phyloP scores from a whole-genome alignment of 768 basidiomycete genomes.

The Clavaria fumosa region DNA sequence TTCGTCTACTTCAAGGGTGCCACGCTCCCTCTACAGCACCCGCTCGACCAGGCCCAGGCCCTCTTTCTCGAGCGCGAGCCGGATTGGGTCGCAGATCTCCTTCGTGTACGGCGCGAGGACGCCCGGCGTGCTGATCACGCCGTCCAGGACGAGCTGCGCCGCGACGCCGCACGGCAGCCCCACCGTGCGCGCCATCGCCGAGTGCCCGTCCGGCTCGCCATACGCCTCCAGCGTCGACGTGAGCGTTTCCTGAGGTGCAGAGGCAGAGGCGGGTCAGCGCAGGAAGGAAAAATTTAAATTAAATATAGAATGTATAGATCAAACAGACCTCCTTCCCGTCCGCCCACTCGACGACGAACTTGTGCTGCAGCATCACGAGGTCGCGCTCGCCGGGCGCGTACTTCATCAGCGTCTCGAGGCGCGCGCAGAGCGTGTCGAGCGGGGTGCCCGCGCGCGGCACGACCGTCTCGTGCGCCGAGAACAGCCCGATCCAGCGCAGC shows the following conservation, averaged over 20 bases:
- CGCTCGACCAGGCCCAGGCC: slow-evolving; percentile 62
- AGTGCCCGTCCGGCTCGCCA: slow-evolving; percentile 62
- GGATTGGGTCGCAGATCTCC: slow-evolving; percentile 66
- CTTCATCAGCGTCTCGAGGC: slow-evolving; percentile 82
- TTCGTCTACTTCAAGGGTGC: too few species aligned
- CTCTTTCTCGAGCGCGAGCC: slow-evolving; percentile 51
- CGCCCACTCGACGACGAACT: slow-evolving; percentile 81
- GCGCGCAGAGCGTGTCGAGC: slow-evolving; percentile 86
- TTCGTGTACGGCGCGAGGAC: slow-evolving; percentile 78
- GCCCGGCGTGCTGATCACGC: slow-evolving; percentile 61
- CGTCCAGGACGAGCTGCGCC: slow-evolving; percentile 81
- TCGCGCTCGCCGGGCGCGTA: slow-evolving; percentile 87
- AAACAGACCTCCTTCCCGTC: slow-evolving; percentile 55
- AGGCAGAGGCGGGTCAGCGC: too few species aligned
- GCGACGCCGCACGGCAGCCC: slow-evolving; percentile 93
- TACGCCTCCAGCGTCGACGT: slow-evolving; percentile 89
- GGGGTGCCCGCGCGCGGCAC: slow-evolving; percentile 55
- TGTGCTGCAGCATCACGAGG: slow-evolving; percentile 96
- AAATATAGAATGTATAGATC: background rate
- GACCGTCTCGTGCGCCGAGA: slow-evolving; percentile 56
- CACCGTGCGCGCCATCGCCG: slow-evolving; percentile 86
- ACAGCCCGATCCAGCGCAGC: slow-evolving; percentile 84
- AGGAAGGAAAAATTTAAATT: background rate
- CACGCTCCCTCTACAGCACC: slow-evolving; percentile 46
- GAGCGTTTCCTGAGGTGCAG: slow-evolving; percentile 61